A percentile compares a stretch with the other conserved stretches of the same genome.
phyloP scores from a whole-genome alignment of 257 asterid species.

The Lithospermum erythrorhizon region DNA sequence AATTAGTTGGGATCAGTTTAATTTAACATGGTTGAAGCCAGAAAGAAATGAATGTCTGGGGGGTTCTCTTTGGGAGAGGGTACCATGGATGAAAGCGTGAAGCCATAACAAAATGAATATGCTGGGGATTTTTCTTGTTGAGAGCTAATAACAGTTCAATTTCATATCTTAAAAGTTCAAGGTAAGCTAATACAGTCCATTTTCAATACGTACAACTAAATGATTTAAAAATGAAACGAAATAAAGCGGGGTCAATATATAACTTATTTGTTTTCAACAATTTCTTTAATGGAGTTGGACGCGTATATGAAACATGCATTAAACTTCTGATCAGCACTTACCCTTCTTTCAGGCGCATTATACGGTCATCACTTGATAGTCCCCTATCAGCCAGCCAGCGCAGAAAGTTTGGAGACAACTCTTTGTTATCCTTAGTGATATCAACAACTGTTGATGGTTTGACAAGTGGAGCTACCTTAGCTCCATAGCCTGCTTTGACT shows the following conservation, averaged over 20 bases:
- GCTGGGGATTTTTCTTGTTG: no score
- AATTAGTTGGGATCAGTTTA: background rate
- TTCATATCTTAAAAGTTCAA: no score
- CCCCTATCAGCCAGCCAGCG: constrained; percentile 44
- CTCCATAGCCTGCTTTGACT: constrained; percentile 57
- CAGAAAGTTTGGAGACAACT: constrained; percentile 31
- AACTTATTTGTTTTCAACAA: no score
- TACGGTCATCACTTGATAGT: constrained; percentile 46
- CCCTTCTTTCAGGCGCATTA: constrained; percentile 57
- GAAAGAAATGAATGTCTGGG: no score
- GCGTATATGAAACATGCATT: no score
- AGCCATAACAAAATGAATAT: no score
- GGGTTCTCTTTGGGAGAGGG: background rate
- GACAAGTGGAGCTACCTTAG: constrained; percentile 45
- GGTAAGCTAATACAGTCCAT: no score
- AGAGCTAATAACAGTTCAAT: background rate
- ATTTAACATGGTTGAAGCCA: background rate
- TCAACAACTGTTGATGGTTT: constrained; percentile 34
- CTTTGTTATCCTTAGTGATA: constrained; percentile 29
- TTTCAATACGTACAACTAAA: no score
- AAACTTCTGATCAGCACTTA: constrained; percentile 6
- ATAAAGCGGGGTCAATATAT: no score
- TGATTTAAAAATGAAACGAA: no score
- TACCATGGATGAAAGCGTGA: no score
- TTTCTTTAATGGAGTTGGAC: no score